Base-by-base conservation (phyloP, 2,329 filamentous ascomycete species). In the Beauveria caledonica region DNA sequence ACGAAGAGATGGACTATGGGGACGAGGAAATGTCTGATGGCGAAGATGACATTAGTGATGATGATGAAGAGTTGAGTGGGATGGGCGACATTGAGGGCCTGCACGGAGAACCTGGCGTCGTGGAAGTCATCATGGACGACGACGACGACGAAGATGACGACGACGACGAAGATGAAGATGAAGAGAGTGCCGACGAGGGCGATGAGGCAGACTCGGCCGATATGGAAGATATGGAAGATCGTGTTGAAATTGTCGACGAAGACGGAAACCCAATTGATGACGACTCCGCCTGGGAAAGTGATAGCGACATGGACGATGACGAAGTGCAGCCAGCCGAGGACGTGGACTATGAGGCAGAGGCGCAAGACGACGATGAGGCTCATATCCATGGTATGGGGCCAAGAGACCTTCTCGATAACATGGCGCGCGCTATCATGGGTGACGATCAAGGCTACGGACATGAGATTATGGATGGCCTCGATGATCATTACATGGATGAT, bases 1-100 rank as follows among this genome's bases (percentile, higher is more conserved):
- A 91, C 66, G 91, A 96, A 42, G 93, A 96, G 65, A 94, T 97
- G 86, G 90, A 95, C 59, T 96, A 95, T 67, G 82, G 79, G 23
- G 91, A 94, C 49, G 89, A 93, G 65, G 92, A 92, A 36, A 82
- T 89, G 69, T 86, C 86, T 0, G 89, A 93, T 68, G 90, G 90
- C 62, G 89, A 92, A 68, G 90, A 94, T 66, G 88, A 93, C 60
- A 86, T 96, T 61, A 96, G 92, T 68, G 93, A 95, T 68, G 90
- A 94, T 62, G 90, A 95, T 64, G 90, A 95, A 61, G 89, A 89
- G 29, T 81, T 92, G 56, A 86, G 86, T 63, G 89, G 86, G 44
- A 92, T 95, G 80, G 93, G 92, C 6, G 86, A 90, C 42, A 89
- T 97, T 56, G 92, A 96, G 76, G 89, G 84, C 55, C 77, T 87